Evolutionary conservation across 2,329 filamentous ascomycete species (phyloP).

Genomic region (Curvularia sp.): DNA sequence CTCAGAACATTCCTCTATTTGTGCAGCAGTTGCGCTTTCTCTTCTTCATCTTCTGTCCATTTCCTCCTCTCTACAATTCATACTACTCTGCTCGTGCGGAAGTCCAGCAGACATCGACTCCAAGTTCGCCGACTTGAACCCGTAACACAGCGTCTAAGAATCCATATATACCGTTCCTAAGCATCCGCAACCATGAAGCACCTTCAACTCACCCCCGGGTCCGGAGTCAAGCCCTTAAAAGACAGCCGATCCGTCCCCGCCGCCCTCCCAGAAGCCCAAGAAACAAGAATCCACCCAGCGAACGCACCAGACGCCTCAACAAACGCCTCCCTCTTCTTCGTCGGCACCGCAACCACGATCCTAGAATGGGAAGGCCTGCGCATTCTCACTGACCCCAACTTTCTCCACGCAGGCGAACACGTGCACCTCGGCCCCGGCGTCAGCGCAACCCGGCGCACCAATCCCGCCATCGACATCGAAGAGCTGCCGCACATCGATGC

Average conservation of each 20-base stretch:
- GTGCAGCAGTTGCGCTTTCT: slow-evolving; percentile 1
- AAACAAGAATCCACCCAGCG: slow-evolving; percentile 55
- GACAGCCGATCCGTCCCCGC: slow-evolving; percentile 46
- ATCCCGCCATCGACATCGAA: slow-evolving; percentile 67
- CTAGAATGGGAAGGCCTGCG: slow-evolving; percentile 62
- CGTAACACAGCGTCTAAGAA: slow-evolving; percentile 1
- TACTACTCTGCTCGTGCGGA: background rate
- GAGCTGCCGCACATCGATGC: slow-evolving; percentile 66
- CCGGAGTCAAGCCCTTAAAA: slow-evolving; percentile 51
- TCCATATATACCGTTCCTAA: slow-evolving; percentile 1
- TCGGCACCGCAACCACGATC: slow-evolving; percentile 65
- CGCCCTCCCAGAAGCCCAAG: slow-evolving; percentile 54
- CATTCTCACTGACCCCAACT: slow-evolving; percentile 62
- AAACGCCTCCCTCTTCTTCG: slow-evolving; percentile 60
- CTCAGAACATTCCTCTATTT: slow-evolving; percentile 1
- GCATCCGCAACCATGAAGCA: slow-evolving; percentile 48
- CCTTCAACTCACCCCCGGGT: slow-evolving; percentile 51
- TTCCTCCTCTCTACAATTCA: background rate
- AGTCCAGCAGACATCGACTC: background rate
- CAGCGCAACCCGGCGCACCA: slow-evolving; percentile 60
- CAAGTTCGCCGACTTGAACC: background rate
- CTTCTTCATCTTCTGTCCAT: slow-evolving; percentile 2
- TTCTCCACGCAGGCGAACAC: slow-evolving; percentile 70
- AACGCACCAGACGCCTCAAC: slow-evolving; percentile 47
- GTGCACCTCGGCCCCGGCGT: slow-evolving; percentile 72